Conservation (phyloP, 495 filamentous ascomycete genomes). For the Daldinia childiae region DNA sequence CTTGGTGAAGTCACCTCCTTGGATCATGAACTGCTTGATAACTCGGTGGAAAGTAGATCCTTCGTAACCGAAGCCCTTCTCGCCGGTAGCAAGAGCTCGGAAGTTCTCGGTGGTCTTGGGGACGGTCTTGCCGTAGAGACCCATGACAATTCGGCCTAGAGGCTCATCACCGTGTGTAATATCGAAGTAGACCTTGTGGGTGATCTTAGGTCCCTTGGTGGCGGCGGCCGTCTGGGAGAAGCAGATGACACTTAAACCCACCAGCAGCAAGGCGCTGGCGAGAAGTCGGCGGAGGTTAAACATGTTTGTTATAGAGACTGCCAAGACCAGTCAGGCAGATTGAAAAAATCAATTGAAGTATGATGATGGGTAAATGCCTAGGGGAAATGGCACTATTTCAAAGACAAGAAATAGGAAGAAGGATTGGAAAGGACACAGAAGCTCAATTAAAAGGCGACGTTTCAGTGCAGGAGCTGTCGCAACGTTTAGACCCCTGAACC, state of each 20-base stretch:
- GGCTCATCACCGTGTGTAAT: constrained; percentile 88
- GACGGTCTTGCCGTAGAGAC: constrained; percentile 98
- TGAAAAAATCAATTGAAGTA: constrained; percentile 12
- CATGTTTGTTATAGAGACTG: constrained; percentile 50
- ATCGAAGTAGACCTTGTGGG: constrained; percentile 96
- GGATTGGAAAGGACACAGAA: constrained; percentile 39
- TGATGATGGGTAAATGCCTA: neutral
- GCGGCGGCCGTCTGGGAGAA: constrained; percentile 76
- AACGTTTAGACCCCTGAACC: constrained; percentile 35
- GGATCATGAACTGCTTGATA: constrained; percentile 99
- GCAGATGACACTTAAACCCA: constrained; percentile 76
- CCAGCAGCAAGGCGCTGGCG: constrained; percentile 76
- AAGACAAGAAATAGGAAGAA: constrained; percentile 13
- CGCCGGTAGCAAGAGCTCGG: constrained; percentile 93
- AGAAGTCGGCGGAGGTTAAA: constrained; percentile 65
- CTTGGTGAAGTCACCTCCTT: constrained; percentile 98
- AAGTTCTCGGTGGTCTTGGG: constrained; percentile 98
- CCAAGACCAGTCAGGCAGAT: constrained; percentile 16
- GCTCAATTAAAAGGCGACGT: constrained; percentile 37
- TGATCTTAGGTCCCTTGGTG: constrained; percentile 94
- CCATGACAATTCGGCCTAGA: constrained; percentile 87
- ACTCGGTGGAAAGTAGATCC: constrained; percentile 98
- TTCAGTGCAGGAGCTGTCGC: constrained; percentile 33
- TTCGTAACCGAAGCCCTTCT: constrained; percentile 97
- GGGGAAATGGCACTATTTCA: constrained; percentile 19